Evolutionary conservation across 768 basidiomycete genomes (phyloP), one percentile per base, ranked within the genome.

Genomic region (Udeniomyces megalosporus): DNA sequence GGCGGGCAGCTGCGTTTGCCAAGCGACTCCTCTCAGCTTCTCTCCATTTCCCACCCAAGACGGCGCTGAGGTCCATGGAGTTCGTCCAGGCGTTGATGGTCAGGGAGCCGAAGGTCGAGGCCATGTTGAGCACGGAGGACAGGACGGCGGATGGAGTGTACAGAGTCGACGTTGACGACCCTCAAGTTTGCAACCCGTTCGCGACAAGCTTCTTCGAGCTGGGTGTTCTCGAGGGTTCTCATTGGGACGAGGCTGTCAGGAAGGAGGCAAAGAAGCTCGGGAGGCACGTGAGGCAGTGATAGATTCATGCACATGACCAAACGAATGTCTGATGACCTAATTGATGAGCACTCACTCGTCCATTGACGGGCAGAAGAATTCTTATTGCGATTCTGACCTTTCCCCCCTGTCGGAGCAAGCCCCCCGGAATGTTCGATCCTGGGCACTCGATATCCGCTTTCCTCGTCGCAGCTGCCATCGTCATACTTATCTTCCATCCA

Each of bases 121-220:
- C 83, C 32, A 77, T 99, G 66, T 75, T 99, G 28, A 81, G 84
- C 57, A 88, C 89, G 0, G 88, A 89, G 67, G 95, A 96, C 74
- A 78, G 89, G 61, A 81, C 80, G 34, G 80, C 79, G 57, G 84
- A 91, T 72, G 95, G 95, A 3, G 77, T 87, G 31, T 95, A 92
- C 73, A 80, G 84, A 29, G 80, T 85, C 0, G 84, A 89, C 57
- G 76, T 93, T 48, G 86, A 93, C 69, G 92, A 96, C 74, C 91
- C 91, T 10, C 74, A 74, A 64, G 63, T 76, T 38, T 68, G 70
- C 29, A 75, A 77, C 84, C 80, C 88, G 38, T 88, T 93, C 70
- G 86, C 83, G 52, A 84, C 88, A 34, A 85, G 81, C 49, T 84
- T 89, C 68, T 96, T 83, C 80, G 95, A 99, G 75, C 74, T 92